Evolutionary conservation across 139 green algal species (phyloP), one percentile per base, ranked within the genome.

Genomic region (Chlamydomonas sphaeroides): DNA sequence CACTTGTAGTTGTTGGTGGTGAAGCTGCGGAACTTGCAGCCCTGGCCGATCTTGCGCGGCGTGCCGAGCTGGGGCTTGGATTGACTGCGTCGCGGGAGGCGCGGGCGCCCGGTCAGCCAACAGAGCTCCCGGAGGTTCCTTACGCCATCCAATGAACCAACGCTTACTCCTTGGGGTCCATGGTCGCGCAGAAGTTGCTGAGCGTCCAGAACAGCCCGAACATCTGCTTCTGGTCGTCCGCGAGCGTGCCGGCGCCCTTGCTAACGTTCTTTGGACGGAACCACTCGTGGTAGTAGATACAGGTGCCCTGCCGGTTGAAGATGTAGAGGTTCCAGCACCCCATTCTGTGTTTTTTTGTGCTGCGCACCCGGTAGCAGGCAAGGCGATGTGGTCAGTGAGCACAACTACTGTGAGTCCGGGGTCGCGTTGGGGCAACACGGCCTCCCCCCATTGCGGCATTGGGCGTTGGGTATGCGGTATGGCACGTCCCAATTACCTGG

Each of bases 161-260:
- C 21, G 23, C 41, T 85, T 75, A 95, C 94, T 88, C 91, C 56
- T 89, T 94, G 21, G 96, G 95, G 65, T 98, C 92, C 45, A 99
- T 84, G 2, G 97, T 94, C 8, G 94, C 90, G 32, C 89, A 86
- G 59, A 99, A 95, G 36, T 94, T 95, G 65, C 90, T 94, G 57
- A 99, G 85, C 1, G 95, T 97, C 91, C 97, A 99, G 71, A 98
- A 92, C 5, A 99, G 88, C 1, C 95, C 96, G 91, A 99, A 99
- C 93, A 99, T 96, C 65, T 98, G 93, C 89, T 98, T 99, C 71
- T 96, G 91, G 65, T 99, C 95, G 68, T 98, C 96, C 25, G 79
- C 79, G 18, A 90, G 69, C 6, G 80, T 93, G 32, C 92, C 93
- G 1, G 93, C 92, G 1, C 95, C 95, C 32, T 94, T 80, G 68